Conservation (phyloP, 2,329 filamentous ascomycete species). For the Dissoconium aciculare region DNA sequence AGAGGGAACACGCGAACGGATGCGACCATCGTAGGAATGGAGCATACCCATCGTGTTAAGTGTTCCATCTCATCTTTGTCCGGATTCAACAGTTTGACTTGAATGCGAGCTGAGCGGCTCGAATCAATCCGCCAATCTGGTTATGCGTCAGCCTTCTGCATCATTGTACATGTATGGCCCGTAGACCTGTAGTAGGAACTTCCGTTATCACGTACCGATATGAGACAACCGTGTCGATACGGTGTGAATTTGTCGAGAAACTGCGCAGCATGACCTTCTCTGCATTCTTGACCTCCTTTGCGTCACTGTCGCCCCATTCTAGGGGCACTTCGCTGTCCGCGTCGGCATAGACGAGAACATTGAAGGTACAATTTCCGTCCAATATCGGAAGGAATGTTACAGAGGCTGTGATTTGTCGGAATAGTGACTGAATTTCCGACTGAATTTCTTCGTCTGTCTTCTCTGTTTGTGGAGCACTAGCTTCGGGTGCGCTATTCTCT, state of each 20-base stretch:
- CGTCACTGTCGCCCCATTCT: constrained; percentile 97
- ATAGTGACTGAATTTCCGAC: constrained; percentile 87
- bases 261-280: constrained; percentile 92
- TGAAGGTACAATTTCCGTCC: constrained; percentile 92
- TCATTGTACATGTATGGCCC: too few species aligned
- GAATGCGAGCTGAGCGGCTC: too few species aligned
- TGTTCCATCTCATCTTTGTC: too few species aligned
- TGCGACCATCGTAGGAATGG: too few species aligned
- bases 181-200: too few species aligned
- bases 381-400: constrained; percentile 94
- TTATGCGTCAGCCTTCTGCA: too few species aligned
- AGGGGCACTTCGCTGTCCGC: constrained; percentile 92
- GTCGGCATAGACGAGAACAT: constrained; percentile 94
- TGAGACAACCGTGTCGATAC: constrained; percentile 89
- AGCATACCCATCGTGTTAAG: too few species aligned
- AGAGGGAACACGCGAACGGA: too few species aligned
- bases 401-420: constrained; percentile 93
- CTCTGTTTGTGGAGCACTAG: constrained; percentile 33
- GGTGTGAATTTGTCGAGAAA: constrained; percentile 88
- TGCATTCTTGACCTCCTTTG: constrained; percentile 86
- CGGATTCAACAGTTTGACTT: too few species aligned
- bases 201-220: too few species aligned
- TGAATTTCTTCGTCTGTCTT: constrained; percentile 93
- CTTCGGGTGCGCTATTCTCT: constrained; percentile 46
- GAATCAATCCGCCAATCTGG: too few species aligned